These are phyloP conservation scores for Auriscalpium microsporum DNA, from an alignment of 768 basidiomycete genomes.

Conservation along the genomic window DNA sequence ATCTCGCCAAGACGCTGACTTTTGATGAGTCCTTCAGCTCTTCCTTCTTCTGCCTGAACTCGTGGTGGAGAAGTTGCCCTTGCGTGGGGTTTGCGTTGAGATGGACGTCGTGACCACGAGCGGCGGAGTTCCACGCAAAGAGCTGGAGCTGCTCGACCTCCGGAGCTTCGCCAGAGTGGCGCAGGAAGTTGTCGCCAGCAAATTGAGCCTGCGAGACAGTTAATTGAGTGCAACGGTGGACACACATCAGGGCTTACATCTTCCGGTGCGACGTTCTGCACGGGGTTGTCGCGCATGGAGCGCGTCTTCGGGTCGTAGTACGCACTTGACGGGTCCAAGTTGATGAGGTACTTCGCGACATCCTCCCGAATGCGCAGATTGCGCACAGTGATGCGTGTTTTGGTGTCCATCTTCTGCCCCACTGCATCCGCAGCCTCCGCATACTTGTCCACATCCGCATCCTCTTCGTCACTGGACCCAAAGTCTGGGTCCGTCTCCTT, in stretches of 20 bases:
- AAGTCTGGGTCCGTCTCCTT: slow-evolving; percentile 82
- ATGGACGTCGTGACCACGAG: slow-evolving; percentile 91
- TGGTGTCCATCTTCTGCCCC: slow-evolving; percentile 95
- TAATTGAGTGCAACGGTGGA: too few species aligned
- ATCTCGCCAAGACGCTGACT: slow-evolving; percentile 82
- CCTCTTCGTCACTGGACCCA: slow-evolving; percentile 93
- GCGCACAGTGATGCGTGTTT: slow-evolving; percentile 95
- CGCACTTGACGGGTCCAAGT: slow-evolving; percentile 88
- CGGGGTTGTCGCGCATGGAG: slow-evolving; percentile 96
- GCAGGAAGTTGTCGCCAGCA: slow-evolving; percentile 94
- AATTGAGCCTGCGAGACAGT: slow-evolving; percentile 56
- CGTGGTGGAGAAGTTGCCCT: slow-evolving; percentile 83
- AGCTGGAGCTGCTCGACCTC: slow-evolving; percentile 89
- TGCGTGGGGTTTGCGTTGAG: slow-evolving; percentile 95
- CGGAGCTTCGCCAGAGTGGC: slow-evolving; percentile 85
- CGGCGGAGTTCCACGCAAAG: slow-evolving; percentile 95
- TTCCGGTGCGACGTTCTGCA: slow-evolving; percentile 68
- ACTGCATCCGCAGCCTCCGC: slow-evolving; percentile 97
- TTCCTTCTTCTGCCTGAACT: slow-evolving; percentile 91
- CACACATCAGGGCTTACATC: slow-evolving; percentile 50
- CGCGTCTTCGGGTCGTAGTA: slow-evolving; percentile 99
- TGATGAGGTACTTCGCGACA: slow-evolving; percentile 97
- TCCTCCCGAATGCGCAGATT: slow-evolving; percentile 98
- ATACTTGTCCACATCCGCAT: slow-evolving; percentile 96
- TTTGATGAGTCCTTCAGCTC: slow-evolving; percentile 82